Evolutionary conservation across 129 eudicot genomes (phyloP).

Genomic region (Lactuca sativa): DNA sequence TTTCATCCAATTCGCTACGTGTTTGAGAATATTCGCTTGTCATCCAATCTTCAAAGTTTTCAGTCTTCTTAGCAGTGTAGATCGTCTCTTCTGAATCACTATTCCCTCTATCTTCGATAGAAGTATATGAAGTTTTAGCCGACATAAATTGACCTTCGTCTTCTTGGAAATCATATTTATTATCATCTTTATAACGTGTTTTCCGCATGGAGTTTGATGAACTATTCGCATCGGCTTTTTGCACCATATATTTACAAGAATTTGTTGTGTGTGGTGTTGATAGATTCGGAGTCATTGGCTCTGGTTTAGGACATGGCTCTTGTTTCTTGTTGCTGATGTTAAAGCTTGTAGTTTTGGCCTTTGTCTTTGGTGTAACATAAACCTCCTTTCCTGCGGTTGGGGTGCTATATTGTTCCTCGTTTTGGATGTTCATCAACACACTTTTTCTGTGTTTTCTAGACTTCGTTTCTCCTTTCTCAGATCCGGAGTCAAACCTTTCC

Average conservation of each 20-base stretch:
- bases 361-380: constrained; percentile 18
- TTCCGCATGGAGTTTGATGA: constrained; percentile 29
- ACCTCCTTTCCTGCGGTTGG: constrained; percentile 1
- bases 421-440: constrained; percentile 10
- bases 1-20: constrained; percentile 52
- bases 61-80: constrained; percentile 11
- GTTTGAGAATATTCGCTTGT: constrained; percentile 50
- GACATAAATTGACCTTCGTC: constrained; percentile 38
- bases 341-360: neutral
- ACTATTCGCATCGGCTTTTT: constrained; percentile 28
- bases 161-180: constrained; percentile 14
- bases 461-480: constrained; percentile 28
- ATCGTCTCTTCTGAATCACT: constrained; percentile 12
- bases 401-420: constrained; percentile 18
- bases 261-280: constrained; percentile 8
- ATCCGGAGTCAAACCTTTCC: constrained; percentile 43
- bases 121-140: constrained; percentile 19
- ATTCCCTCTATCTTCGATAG: constrained; percentile 16
- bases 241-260: constrained; percentile 16
- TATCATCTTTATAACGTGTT: constrained; percentile 4
- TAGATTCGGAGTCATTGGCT: constrained; percentile 26
- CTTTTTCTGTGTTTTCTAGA: constrained; percentile 21
- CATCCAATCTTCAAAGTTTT: constrained; percentile 42
- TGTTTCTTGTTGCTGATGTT: constrained; percentile 16
- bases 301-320: constrained; percentile 16